These are phyloP conservation scores for Medicago truncatula DNA, from an alignment of 306 rosid species.

Conservation along the genomic window MtrunA17r5.0-ANR NC_053048.1:36032001-36032500, in stretches of 20 bases:
- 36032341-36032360: constrained; percentile 1
- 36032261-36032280: constrained; percentile 47
- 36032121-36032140: no score
- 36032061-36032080: neutral
- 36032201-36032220: constrained; percentile 94
- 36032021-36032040: no score
- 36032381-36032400: constrained; percentile 49
- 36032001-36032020: no score
- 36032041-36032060: no score
- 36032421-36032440: constrained; percentile 59
- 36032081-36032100: no score
- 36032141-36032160: no score
- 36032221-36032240: constrained; percentile 97
- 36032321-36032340: constrained; percentile 33
- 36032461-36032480: constrained; percentile 73
- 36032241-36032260: constrained; percentile 83
- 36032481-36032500: constrained; percentile 44
- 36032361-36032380: constrained; percentile 35
- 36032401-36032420: constrained; percentile 85
- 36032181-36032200: constrained; percentile 40
- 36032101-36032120: no score
- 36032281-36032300: constrained; percentile 31
- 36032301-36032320: constrained; percentile 31
- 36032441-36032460: constrained; percentile 71
- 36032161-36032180: neutral